Base-by-base conservation (phyloP, 2,329 filamentous ascomycete genomes). In the Cordyceps fumosorosea region DNA sequence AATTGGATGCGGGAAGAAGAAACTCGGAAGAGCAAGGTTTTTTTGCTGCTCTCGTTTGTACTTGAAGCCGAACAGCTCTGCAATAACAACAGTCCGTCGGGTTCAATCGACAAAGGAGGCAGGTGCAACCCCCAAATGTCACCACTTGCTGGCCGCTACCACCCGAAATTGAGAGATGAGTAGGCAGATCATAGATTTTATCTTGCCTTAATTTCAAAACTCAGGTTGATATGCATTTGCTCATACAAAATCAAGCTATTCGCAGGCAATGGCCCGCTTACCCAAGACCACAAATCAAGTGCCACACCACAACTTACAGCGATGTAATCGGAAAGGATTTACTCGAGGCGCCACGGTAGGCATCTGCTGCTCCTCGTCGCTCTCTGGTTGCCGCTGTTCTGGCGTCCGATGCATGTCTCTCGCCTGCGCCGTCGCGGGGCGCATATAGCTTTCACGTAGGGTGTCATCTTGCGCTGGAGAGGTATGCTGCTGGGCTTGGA, bases 251-350 rank as follows among this genome's bases (percentile, higher is more conserved):
- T 29, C 5, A 7, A 29, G 29, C 29, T 37, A 12, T 37, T 11
- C 2, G 44, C 20, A 45, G 44, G n/a, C 44, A 47, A 47, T 50
- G 3, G 45, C 45, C 45, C 20, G 20, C 47, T 8, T 16, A 14
- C 12, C 10, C 8, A 34, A 18, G 18, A 34, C 10, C 40, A 45
- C 14, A 47, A 34, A n/a, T n/a, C 40, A 48, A 57, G 6, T n/a
- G 44, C 7, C 14, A 26, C 44, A 8, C 26, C 34, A 18, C 14
- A 18, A 73, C 74, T 74, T 63, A 76, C 74, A 70, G 66, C 73
- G 69, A 57, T 75, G 73, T 2, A 75, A 66, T 20, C 74, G 73
- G 64, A 76, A 76, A 0, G 74, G 74, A 68, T 76, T 72, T 45
- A 71, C 71, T 29, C 69, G 69, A 24, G 72, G 73, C 48, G 65